Base-by-base conservation (phyloP, 345 rosid species). In the Moringa oleifera region DNA sequence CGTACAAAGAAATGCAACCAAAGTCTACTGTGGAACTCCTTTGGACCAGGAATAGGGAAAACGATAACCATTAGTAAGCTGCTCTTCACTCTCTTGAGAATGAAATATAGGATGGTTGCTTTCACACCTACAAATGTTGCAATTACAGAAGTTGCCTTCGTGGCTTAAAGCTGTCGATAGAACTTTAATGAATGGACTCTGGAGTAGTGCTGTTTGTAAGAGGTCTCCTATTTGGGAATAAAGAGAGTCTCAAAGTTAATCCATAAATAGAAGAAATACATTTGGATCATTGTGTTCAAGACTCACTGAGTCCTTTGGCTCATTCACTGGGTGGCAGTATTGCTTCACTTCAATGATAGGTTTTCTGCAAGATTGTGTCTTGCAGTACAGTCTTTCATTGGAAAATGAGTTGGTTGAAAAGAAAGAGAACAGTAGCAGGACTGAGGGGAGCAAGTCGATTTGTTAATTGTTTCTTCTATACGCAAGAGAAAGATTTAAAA, bases 31-130 rank as follows among this genome's bases (percentile, higher is more conserved):
- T 83, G 37, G 72, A 76, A 55, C 77, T 81, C 21, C 63, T 83
- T 20, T 78, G 83, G 85, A 85, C 82, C 83, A 0, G 88, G 88
- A 53, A 81, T 85, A 5, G 88, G 88, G 41, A 83, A 83, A 64
- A 83, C 88, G 4, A 79, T 68, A 66, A 78, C 76, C 5, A 49
- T 73, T 12, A 63, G 80, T 15, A 23, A 51, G 25, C 22, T 83
- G 56, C 74, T 80, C 0, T 67, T 60, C 23, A 31, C 24, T 45
- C 77, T 83, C 49, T 55, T 81, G 46, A 65, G 22, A 33, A 28
- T 58, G 81, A 80, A 67, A 24, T 67, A 67, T 13, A 74, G 80
- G 62, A 75, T 78, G 6, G 63, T 83, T 13, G 57, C 65, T 18
- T 83, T 85, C 52, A 70, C 76, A 16, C 86, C 84, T 11, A 79